Base-by-base conservation (phyloP, 108 stramenopile species). In the Cylindrotheca closterium region DNA sequence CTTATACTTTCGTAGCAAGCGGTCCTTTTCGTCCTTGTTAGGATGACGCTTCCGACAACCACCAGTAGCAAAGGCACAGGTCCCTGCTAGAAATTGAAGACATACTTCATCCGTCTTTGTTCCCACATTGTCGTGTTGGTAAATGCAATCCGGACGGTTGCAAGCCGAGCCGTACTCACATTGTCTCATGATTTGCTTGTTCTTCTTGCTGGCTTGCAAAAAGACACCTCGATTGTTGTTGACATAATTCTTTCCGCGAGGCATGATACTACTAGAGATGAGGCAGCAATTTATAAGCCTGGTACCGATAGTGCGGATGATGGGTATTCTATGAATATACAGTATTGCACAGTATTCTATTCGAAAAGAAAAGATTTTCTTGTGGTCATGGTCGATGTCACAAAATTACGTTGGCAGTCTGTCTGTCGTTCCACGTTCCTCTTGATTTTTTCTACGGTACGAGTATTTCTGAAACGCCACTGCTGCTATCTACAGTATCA, bases 21-120 rank as follows among this genome's bases (percentile, higher is more conserved):
- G 58, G 26, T 80, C 80, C 12, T 76, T 65, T 55, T 93, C 91
- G 3, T 65, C 75, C 45, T 79, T 65, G 0, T 58, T 48, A n/a
- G 91, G 91, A 50, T 93, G 87, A 49, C 91, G 88, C 61, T 93
- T 89, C 63, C 83, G 75, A 52, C 91, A 93, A 24, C 74, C 73
- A 0, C 72, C 84, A 19, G 60, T 63, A 15, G 37, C 37, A 49
- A 88, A 89, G 0, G 86, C 54, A 70, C 91, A 93, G 54, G 82
- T 77, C 3, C 87, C 91, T 3, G 86, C 86, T 32, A 93, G 62
- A 65, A 81, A 93, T 0, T 85, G 78, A 57, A 87, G 78, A 61
- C 91, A 87, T 23, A 88, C 84, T 47, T 88, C 91, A 12, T 80
- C 80, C 23, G 72, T 55, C 47, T 83, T 78, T 31, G 57, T 59